A percentile compares a stretch with the other conserved stretches of the same genome.
Conservation (phyloP, 1,284 basidiomycete species). For the Cryptococcus sp. region DNA sequence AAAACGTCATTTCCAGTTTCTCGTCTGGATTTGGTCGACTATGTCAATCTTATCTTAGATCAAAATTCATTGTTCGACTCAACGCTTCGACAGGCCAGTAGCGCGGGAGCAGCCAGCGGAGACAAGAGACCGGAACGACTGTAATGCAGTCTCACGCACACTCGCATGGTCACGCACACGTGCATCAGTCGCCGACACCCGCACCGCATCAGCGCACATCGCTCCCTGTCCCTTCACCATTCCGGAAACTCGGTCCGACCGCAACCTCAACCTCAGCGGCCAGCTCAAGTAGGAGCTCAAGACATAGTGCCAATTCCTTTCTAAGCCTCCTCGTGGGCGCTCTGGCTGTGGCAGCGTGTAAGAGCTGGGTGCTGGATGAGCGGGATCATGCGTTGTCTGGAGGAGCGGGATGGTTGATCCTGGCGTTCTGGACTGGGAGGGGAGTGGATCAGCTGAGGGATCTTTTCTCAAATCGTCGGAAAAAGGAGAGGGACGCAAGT, state of each 20-base stretch:
- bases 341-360: slow-evolving; percentile 26
- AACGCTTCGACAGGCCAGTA: too few relatives aligned
- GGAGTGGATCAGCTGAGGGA: slow-evolving; percentile 60
- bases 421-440: slow-evolving; percentile 54
- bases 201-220: background rate
- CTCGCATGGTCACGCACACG: too few relatives aligned
- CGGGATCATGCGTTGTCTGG: slow-evolving; percentile 11
- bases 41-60: too few relatives aligned
- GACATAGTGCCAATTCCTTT: slow-evolving; percentile 12
- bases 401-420: slow-evolving; percentile 29
- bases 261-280: background rate
- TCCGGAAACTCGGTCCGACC: background rate
- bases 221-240: background rate
- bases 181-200: background rate
- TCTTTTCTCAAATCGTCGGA: slow-evolving; percentile 55
- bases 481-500: slow-evolving; percentile 10
- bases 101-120: too few relatives aligned
- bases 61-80: too few relatives aligned
- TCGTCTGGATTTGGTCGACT: too few relatives aligned
- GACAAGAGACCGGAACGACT: too few relatives aligned
- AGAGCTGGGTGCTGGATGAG: slow-evolving; percentile 26
- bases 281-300: too few relatives aligned
- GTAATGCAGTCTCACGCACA: too few relatives aligned
- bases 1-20: too few relatives aligned
- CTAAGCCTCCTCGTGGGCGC: slow-evolving; percentile 25